These are phyloP conservation scores for Debaryomyces hansenii DNA, from an alignment of 805 yeast species.

Conservation along the genomic window DNA sequence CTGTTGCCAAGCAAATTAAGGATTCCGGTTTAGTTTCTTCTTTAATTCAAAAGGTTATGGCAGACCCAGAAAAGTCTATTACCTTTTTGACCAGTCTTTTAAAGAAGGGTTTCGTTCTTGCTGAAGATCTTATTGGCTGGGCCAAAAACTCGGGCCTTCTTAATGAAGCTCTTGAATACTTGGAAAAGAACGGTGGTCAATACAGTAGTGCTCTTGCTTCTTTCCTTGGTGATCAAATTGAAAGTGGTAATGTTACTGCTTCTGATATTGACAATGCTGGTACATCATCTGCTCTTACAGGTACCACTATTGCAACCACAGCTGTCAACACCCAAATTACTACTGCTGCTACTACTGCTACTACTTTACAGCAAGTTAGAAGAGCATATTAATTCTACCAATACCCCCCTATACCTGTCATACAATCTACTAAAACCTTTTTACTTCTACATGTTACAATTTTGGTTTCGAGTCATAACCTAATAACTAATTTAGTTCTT, in stretches of 20 bases:
- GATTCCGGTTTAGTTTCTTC: conserved; percentile 33
- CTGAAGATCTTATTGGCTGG: conserved; percentile 37
- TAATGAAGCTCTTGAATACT: conserved; percentile 22
- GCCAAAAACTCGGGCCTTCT: conserved; percentile 38
- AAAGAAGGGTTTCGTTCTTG: conserved; percentile 31
- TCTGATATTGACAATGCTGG: conserved; percentile 25
- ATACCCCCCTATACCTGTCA: neutral
- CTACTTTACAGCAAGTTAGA: conserved; percentile 16
- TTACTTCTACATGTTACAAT: neutral
- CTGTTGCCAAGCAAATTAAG: conserved; percentile 29
- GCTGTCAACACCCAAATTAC: conserved; percentile 10
- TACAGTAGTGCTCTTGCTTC: conserved; percentile 21
- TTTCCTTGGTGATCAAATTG: conserved; percentile 27
- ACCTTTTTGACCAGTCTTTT: conserved; percentile 33
- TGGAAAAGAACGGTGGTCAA: conserved; percentile 26
- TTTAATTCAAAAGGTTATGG: conserved; percentile 33
- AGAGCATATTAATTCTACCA: conserved; percentile 17
- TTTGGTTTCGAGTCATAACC: conserved; percentile 1
- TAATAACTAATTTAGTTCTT: neutral
- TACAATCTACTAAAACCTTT: neutral
- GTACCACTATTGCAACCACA: conserved; percentile 10
- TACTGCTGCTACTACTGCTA: conserved; percentile 12
- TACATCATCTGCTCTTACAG: conserved; percentile 16
- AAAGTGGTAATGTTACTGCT: conserved; percentile 25
- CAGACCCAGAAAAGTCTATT: conserved; percentile 36